Base-by-base conservation (phyloP, 495 filamentous ascomycete species). In the Umbilicaria muhlenbergii region DNA sequence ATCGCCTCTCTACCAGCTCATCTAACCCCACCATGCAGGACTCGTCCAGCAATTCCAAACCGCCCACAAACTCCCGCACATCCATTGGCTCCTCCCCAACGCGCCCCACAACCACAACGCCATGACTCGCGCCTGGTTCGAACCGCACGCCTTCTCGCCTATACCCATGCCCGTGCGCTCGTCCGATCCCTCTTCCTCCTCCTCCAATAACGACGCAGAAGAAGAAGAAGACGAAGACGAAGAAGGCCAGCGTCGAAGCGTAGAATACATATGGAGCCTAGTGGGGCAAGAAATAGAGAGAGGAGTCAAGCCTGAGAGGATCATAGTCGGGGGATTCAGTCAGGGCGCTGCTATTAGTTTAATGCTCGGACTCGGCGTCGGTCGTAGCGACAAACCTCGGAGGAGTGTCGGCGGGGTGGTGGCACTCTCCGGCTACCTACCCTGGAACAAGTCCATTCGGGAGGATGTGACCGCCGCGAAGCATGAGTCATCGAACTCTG, bases 41-140 rank as follows among this genome's bases (percentile, higher is more conserved):
- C 46, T 65, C 7, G 50, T 58, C 11, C 44, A 50, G 5, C 66
- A 67, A 50, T 66, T 67, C 47, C 62, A 65, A 37, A 42, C 55
- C 6, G 61, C 58, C 5, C 37, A 48, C 36, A 69, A 69, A 40
- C 51, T 69, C 0, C 53, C 58, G 2, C 52, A 63, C 39, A 34
- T 66, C 37, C 44, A 46, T 15, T 67, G 66, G 64, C 46, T 69
- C 36, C 55, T 69, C 35, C 63, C 65, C 24, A 65, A 62, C 36
- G 63, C 65, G 3, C 54, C 51, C 24, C 49, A 61, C 5, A 60
- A 67, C 49, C 62, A 51, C 35, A 62, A 67, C 24, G 54, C 56
- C 14, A 58, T 54, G 48, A 36, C 50, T 15, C 57, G 45, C 21
- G 66, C 64, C 3, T 67, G 64, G 64, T 66, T 62, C 39, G 47